These are phyloP conservation scores for Lumnitzera littorea DNA, from an alignment of 345 rosid genomes.

Conservation along the genomic window DNA sequence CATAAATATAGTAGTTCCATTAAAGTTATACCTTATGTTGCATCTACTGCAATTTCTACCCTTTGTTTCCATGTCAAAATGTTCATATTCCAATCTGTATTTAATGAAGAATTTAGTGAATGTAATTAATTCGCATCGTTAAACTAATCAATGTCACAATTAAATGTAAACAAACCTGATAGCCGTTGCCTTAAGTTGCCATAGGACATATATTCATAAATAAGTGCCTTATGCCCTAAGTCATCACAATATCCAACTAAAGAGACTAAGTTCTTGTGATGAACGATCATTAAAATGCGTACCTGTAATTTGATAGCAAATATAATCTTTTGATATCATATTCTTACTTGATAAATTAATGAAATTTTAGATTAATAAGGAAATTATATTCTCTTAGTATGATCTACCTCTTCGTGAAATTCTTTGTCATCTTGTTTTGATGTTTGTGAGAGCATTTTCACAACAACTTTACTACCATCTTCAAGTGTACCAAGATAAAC, in stretches of 20 bases:
- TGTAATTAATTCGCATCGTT: no score
- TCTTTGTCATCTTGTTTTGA: conserved; percentile 37
- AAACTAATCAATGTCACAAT: neutral
- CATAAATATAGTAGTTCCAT: no score
- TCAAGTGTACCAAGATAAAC: conserved; percentile 35
- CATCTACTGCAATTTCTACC: neutral
- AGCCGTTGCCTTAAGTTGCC: conserved; percentile 31
- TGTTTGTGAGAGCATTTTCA: conserved; percentile 36
- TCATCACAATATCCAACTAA: conserved; percentile 40
- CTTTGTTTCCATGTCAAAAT: conserved; percentile 11
- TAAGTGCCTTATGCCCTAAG: conserved; percentile 24
- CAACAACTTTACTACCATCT: conserved; percentile 28
- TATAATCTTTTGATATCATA: no score
- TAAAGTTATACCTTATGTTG: neutral
- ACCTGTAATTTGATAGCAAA: conserved; percentile 14
- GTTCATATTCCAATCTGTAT: conserved; percentile 19
- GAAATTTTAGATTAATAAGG: neutral
- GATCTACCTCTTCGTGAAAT: conserved; percentile 39
- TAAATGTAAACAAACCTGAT: conserved; percentile 19
- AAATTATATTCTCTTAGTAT: conserved; percentile 13
- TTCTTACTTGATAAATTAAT: neutral
- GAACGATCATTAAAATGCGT: conserved; percentile 41
- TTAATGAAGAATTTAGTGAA: no score
- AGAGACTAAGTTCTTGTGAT: conserved; percentile 24
- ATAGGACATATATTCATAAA: conserved; percentile 44